Evolutionary conservation across 495 filamentous ascomycete genomes (phyloP), one percentile per base, ranked within the genome.

Genomic region (Penicillium odoratum): DNA sequence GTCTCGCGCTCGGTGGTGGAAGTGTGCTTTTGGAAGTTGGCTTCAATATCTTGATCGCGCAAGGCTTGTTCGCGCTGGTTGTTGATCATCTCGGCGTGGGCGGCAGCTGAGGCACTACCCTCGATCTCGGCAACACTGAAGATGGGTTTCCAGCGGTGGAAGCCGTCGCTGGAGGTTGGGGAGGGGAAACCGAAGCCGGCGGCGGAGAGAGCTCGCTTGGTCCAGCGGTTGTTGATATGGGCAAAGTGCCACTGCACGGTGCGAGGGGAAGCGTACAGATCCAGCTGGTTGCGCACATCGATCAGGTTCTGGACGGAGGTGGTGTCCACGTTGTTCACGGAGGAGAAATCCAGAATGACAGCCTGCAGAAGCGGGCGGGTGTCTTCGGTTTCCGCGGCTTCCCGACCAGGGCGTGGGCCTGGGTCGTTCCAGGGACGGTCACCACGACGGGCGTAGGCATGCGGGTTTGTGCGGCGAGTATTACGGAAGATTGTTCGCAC

Each of bases 391-490:
- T 40, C 51, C 7, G 78, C 55, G 16, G 30, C 73, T 13, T 74
- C 61, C 3, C 73, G 58, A 9, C 61, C 85, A 70, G 55, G 85
- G 85, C 53, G 36, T 91, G 91, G 89, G 34, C 92, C 94, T 0
- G 94, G 89, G 66, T 98, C 88, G 68, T 98, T 98, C 94, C 94
- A 98, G 6, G 94, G 93, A 1, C 95, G 85, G 66, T 98, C 95
- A 29, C 94, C 94, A 4, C 76, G 81, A 9, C 80, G 83, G 3
- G 72, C 68, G 62, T 85, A 92, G 1, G 78, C 69, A 38, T 83
- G 65, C 0, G 82, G 81, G 70, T 89, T 90, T 0, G 92, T 97
- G 16, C 88, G 85, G 11, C 91, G 88, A 3, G 93, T 96, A 53
- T 83, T 67, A 21, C 81, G 70, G 73, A 93, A 91, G 58, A 98